These are phyloP conservation scores for Trichoderma breve DNA, from an alignment of 2,329 filamentous ascomycete genomes.

Conservation along the genomic window DNA sequence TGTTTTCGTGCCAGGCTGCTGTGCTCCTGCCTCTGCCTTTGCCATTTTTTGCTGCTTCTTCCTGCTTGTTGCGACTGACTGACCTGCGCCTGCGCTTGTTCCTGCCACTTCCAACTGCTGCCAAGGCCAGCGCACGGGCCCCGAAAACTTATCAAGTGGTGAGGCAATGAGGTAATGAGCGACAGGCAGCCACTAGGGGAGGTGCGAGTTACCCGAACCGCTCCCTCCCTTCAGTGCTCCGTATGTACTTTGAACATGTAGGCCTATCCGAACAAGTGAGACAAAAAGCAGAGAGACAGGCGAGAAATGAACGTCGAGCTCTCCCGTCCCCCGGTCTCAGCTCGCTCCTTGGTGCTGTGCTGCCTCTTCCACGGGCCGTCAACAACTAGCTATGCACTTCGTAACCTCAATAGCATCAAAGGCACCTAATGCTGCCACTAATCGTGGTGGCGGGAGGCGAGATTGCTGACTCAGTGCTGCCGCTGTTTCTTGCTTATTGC, in stretches of 20 bases:
- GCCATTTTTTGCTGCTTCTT: neutral
- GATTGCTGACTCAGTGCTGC: neutral
- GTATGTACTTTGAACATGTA: too few relatives aligned
- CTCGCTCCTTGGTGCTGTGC: neutral
- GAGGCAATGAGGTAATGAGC: conserved; percentile 10
- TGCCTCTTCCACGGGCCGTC: neutral
- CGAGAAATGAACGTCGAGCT: neutral
- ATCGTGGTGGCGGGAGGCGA: conserved; percentile 8
- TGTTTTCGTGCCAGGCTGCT: conserved; percentile 6
- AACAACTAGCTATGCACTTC: neutral
- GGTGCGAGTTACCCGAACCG: neutral
- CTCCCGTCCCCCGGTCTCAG: neutral
- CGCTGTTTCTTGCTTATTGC: neutral
- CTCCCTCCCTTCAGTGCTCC: neutral
- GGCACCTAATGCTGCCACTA: neutral
- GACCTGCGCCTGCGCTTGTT: neutral
- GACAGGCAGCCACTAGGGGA: neutral
- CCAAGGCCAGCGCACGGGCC: conserved; percentile 10
- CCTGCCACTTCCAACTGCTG: neutral
- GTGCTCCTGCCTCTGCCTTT: neutral
- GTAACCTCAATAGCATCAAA: neutral
- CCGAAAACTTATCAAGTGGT: conserved; percentile 1
- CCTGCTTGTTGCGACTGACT: neutral
- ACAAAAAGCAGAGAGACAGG: neutral
- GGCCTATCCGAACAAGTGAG: neutral